These are phyloP conservation scores for Schwanniomyces pseudopolymorphus DNA, from an alignment of 805 yeast genomes.

Conservation along the genomic window DNA sequence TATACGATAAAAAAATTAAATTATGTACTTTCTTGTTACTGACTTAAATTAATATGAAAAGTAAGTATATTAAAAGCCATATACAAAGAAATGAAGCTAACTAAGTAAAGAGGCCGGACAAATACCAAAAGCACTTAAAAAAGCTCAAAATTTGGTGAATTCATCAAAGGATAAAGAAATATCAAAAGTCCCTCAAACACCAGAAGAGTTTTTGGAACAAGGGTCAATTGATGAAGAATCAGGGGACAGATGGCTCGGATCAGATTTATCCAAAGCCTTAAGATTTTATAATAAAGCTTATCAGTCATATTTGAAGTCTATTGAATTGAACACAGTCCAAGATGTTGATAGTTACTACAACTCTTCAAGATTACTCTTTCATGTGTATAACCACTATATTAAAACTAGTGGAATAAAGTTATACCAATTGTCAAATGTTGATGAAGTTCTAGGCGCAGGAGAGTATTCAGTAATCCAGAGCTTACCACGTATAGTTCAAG, in stretches of 20 bases:
- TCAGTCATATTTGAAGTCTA: slow-evolving; percentile 39
- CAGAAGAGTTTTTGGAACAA: slow-evolving; percentile 53
- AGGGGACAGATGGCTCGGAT: slow-evolving; percentile 73
- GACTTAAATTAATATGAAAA: slow-evolving; percentile 4
- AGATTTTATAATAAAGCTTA: slow-evolving; percentile 65
- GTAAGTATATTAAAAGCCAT: slow-evolving; percentile 4
- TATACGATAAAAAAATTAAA: not conserved
- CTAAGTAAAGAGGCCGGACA: slow-evolving; percentile 8
- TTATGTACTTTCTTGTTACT: not conserved
- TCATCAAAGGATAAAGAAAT: slow-evolving; percentile 4
- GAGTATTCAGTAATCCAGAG: slow-evolving; percentile 38
- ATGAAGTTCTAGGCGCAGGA: slow-evolving; percentile 29
- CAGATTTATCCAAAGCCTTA: slow-evolving; percentile 63
- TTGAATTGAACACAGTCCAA: slow-evolving; percentile 15
- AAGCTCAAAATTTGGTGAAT: slow-evolving; percentile 10
- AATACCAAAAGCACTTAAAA: slow-evolving; percentile 16
- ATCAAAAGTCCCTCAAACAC: slow-evolving; percentile 34
- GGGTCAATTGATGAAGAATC: slow-evolving; percentile 66
- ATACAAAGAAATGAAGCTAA: slow-evolving; percentile 3
- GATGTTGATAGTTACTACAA: slow-evolving; percentile 56
- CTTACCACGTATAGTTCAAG: slow-evolving; percentile 30
- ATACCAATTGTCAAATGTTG: slow-evolving; percentile 27
- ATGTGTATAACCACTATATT: slow-evolving; percentile 52
- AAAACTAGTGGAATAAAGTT: slow-evolving; percentile 46
- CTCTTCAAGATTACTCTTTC: slow-evolving; percentile 55